These are phyloP conservation scores for Acmispon strigosus DNA, from an alignment of 306 rosid species.

Conservation along the genomic window DNA sequence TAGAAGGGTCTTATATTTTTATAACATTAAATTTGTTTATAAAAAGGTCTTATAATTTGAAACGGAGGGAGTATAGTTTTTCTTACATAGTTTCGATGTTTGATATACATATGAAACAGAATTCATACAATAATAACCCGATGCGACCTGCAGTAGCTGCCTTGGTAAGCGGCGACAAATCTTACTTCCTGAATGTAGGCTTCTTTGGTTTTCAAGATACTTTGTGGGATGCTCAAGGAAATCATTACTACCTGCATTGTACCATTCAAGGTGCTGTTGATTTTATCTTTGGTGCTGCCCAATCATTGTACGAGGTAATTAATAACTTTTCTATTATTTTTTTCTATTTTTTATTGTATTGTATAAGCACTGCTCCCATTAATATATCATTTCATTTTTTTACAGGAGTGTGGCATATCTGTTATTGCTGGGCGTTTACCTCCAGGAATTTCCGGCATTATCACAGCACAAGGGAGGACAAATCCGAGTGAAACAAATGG, in stretches of 20 bases:
- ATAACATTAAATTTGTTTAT: too few species aligned
- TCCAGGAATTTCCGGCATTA: constrained; percentile 29
- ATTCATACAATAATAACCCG: constrained; percentile 39
- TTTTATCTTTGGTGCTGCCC: constrained; percentile 75
- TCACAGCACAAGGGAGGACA: constrained; percentile 78
- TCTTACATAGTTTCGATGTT: neutral
- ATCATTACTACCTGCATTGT: constrained; percentile 61
- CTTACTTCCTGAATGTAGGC: constrained; percentile 40
- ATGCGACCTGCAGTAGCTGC: constrained; percentile 59
- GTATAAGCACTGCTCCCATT: too few species aligned
- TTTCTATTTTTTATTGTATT: too few species aligned
- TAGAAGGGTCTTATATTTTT: too few species aligned
- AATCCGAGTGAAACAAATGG: constrained; percentile 43
- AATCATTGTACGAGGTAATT: constrained; percentile 65
- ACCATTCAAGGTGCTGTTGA: constrained; percentile 78
- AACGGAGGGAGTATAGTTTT: too few species aligned
- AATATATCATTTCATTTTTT: neutral
- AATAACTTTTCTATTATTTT: neutral
- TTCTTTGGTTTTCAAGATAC: constrained; percentile 83
- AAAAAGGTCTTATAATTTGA: too few species aligned
- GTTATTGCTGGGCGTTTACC: constrained; percentile 34
- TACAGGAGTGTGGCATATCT: constrained; percentile 48
- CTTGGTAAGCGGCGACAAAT: constrained; percentile 50
- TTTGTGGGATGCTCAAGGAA: constrained; percentile 71
- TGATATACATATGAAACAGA: constrained; percentile 14